Conservation (phyloP, 306 rosid genomes). For the Cucumis melo region DNA sequence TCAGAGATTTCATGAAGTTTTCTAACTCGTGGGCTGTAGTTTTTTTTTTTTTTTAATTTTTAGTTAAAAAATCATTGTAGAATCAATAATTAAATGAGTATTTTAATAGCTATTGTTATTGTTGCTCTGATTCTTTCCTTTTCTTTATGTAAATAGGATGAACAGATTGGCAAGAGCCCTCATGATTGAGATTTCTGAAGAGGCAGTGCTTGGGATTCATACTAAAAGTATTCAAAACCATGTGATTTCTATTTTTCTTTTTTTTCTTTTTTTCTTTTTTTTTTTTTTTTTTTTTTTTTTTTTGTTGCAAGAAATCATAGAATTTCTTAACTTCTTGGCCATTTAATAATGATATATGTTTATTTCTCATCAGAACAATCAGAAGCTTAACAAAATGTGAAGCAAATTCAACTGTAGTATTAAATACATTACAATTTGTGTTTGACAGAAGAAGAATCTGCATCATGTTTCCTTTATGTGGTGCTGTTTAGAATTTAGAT, state of each 20-base stretch:
- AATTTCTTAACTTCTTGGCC: not conserved
- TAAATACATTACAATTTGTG: not conserved
- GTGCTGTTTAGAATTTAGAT: not conserved
- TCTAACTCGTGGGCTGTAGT: not conserved
- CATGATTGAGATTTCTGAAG: too few relatives aligned
- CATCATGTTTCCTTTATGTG: not conserved
- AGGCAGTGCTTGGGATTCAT: too few relatives aligned
- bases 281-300: too few relatives aligned
- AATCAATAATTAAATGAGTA: not conserved
- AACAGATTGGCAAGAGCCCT: slow-evolving; percentile 20
- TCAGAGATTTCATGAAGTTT: not conserved
- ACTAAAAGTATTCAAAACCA: not conserved
- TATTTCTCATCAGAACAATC: not conserved
- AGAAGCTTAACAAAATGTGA: not conserved
- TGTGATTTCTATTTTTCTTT: too few relatives aligned
- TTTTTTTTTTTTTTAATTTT: not conserved
- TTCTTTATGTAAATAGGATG: slow-evolving; percentile 33
- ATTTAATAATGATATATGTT: not conserved
- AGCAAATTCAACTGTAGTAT: not conserved
- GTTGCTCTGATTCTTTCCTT: not conserved
- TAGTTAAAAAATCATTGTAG: not conserved
- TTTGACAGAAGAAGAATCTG: not conserved
- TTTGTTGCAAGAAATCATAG: not conserved
- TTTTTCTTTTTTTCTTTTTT: too few relatives aligned
- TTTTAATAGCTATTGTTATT: not conserved